Evolutionary conservation across 306 rosid genomes (phyloP).

Genomic region (Carpinus fangiana): DNA sequence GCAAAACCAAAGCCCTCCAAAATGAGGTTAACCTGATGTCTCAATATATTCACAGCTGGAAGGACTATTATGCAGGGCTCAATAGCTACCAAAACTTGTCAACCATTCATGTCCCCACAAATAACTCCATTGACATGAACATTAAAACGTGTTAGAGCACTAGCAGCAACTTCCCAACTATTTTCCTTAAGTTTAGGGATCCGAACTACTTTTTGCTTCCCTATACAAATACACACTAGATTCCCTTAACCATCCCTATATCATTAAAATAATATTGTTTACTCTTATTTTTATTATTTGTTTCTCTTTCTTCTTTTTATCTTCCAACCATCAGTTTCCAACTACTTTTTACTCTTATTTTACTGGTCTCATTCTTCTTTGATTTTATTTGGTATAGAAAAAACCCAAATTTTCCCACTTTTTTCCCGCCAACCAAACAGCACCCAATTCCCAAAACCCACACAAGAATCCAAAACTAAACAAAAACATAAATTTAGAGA

Average conservation of each 20-base stretch:
- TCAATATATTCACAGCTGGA: neutral
- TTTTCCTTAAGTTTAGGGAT: too few relatives aligned
- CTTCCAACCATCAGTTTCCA: too few relatives aligned
- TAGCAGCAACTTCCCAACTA: too few relatives aligned
- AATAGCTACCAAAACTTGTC: neutral
- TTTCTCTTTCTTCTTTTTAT: too few relatives aligned
- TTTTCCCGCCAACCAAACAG: neutral
- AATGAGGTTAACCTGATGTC: neutral
- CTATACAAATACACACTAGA: too few relatives aligned
- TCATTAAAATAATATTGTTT: too few relatives aligned
- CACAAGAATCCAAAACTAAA: neutral
- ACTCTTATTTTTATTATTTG: too few relatives aligned
- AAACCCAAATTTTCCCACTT: neutral
- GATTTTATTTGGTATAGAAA: neutral
- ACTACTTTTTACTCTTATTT: too few relatives aligned
- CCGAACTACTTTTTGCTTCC: too few relatives aligned
- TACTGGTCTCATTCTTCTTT: too few relatives aligned
- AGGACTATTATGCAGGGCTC: neutral
- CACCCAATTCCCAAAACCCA: conserved; percentile 18
- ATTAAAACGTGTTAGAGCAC: too few relatives aligned
- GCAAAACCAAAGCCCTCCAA: neutral
- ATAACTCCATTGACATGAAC: neutral
- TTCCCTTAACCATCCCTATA: too few relatives aligned
- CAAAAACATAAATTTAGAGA: neutral
- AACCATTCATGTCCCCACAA: neutral